These are phyloP conservation scores for Mallotus repandus DNA, from an alignment of 441 rosid genomes.

Conservation along the genomic window DNA sequence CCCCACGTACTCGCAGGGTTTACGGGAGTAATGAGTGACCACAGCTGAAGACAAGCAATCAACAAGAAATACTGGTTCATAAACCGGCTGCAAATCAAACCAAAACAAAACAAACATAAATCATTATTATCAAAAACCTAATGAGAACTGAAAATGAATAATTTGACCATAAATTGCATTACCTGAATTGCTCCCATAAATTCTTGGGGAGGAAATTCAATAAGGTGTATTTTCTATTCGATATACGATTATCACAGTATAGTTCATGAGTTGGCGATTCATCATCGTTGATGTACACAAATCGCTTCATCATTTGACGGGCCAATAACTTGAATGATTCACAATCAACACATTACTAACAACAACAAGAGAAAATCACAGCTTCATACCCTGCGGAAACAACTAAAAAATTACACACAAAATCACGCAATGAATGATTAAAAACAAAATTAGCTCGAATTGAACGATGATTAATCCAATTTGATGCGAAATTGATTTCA, in stretches of 20 bases:
- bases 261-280: conserved; percentile 56
- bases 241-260: conserved; percentile 81
- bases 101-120: conserved; percentile 6
- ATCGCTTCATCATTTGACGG: conserved; percentile 66
- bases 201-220: conserved; percentile 93
- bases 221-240: conserved; percentile 85
- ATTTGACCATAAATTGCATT: conserved; percentile 7
- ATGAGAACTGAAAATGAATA: not conserved
- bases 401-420: not conserved
- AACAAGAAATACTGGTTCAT: conserved; percentile 98
- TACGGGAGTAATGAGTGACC: conserved; percentile 99
- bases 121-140: conserved; percentile 10
- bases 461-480: too few relatives aligned
- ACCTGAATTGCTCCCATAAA: conserved; percentile 98
- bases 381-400: conserved; percentile 23
- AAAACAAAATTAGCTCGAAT: too few relatives aligned
- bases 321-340: not conserved
- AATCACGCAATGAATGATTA: not conserved
- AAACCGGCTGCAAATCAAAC: conserved; percentile 75
- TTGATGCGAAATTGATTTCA: too few relatives aligned
- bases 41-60: conserved; percentile 99
- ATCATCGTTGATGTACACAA: conserved; percentile 80
- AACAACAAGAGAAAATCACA: too few relatives aligned
- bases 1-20: conserved; percentile 99
- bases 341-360: conserved; percentile 19